phyloP scores from a whole-genome alignment of 306 rosid genomes.

The Potentilla sterilis region DNA sequence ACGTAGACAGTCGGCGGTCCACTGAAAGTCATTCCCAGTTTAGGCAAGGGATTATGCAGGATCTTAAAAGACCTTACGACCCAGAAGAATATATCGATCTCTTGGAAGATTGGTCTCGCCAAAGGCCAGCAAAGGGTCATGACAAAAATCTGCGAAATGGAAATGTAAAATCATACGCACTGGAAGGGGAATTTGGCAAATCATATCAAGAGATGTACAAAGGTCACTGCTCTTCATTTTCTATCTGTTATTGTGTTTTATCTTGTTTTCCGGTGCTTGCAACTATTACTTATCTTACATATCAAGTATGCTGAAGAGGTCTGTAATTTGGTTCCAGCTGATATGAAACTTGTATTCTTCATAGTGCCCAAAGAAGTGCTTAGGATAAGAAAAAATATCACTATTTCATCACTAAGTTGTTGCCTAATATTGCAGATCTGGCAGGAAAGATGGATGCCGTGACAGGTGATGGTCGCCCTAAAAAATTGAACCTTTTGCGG shows the following conservation, averaged over 20 bases:
- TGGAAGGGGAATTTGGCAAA: conserved; percentile 20
- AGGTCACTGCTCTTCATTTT: conserved; percentile 44
- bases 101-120: conserved; percentile 19
- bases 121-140: conserved; percentile 20
- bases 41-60: conserved; percentile 52
- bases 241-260: background rate
- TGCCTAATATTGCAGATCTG: conserved; percentile 49
- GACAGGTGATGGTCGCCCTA: conserved; percentile 27
- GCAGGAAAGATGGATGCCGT: conserved; percentile 13
- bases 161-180: conserved; percentile 18
- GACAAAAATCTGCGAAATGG: conserved; percentile 40
- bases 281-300: background rate
- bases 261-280: background rate
- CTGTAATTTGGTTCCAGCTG: background rate
- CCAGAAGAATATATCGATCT: conserved; percentile 26
- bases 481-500: conserved; percentile 56
- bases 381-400: background rate
- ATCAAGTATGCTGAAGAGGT: background rate
- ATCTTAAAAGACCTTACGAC: conserved; percentile 56
- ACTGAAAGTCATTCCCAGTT: conserved; percentile 33
- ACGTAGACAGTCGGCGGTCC: conserved; percentile 16
- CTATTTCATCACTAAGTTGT: conserved; percentile 9
- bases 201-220: conserved; percentile 53
- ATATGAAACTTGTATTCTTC: background rate
- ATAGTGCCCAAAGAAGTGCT: background rate